Conservation (phyloP, 805 yeast species). For the Candida alai region DNA sequence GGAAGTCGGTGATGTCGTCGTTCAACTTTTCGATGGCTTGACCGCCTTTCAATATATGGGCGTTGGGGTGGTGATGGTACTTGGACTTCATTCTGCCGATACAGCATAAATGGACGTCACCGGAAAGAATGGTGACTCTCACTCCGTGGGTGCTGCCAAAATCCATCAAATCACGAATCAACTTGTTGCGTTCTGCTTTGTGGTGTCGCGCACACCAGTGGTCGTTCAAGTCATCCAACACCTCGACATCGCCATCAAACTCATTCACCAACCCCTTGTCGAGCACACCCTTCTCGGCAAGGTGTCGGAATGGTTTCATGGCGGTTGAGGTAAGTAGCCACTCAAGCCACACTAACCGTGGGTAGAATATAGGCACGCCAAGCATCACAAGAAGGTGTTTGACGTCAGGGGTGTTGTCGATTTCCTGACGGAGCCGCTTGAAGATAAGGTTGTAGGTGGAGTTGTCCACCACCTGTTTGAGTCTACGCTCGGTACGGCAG, state of each 20-base stretch:
- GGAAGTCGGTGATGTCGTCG: slow-evolving; percentile 38
- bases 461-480: slow-evolving; percentile 50
- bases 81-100: slow-evolving; percentile 71
- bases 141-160: slow-evolving; percentile 63
- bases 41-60: slow-evolving; percentile 16
- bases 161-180: slow-evolving; percentile 57
- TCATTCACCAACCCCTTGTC: slow-evolving; percentile 79
- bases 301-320: slow-evolving; percentile 58
- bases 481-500: slow-evolving; percentile 86
- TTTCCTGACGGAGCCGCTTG: slow-evolving; percentile 53
- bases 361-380: slow-evolving; percentile 95
- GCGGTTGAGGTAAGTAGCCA: slow-evolving; percentile 56
- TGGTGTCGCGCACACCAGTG: slow-evolving; percentile 95
- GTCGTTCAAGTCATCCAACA: slow-evolving; percentile 89
- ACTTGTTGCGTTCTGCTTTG: slow-evolving; percentile 75
- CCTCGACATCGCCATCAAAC: slow-evolving; percentile 88
- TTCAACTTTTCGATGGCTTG: slow-evolving; percentile 26
- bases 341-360: slow-evolving; percentile 90
- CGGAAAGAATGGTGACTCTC: slow-evolving; percentile 80
- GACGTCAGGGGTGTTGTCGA: slow-evolving; percentile 48
- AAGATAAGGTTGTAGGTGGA: slow-evolving; percentile 62
- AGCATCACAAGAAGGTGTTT: slow-evolving; percentile 79
- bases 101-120: slow-evolving; percentile 91
- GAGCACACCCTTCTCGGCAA: slow-evolving; percentile 55
- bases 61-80: slow-evolving; percentile 30